These are phyloP conservation scores for Kluyveromyces aestuarii DNA, from an alignment of 805 yeast species.

Conservation along the genomic window DNA sequence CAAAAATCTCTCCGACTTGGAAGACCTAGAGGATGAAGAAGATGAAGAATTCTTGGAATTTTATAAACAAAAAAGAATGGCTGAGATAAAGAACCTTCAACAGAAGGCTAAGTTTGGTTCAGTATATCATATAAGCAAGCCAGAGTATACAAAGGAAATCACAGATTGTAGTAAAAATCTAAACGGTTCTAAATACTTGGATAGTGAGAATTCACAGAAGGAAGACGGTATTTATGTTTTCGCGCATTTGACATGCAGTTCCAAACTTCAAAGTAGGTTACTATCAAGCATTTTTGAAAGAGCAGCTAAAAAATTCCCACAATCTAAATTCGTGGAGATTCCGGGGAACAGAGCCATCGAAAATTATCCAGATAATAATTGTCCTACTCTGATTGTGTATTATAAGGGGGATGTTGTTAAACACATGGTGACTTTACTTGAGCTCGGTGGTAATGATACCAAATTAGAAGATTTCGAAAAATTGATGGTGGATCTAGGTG, in stretches of 20 bases:
- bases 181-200: not conserved
- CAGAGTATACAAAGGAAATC: constrained; percentile 79
- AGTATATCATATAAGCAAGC: constrained; percentile 71
- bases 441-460: constrained; percentile 79
- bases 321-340: constrained; percentile 86
- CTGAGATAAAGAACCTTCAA: constrained; percentile 57
- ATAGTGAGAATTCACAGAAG: constrained; percentile 4
- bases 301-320: constrained; percentile 61
- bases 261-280: constrained; percentile 65
- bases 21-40: constrained; percentile 84
- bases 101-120: constrained; percentile 57
- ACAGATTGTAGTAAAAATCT: constrained; percentile 61
- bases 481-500: constrained; percentile 56
- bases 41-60: constrained; percentile 79
- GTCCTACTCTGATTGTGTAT: constrained; percentile 86
- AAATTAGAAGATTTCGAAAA: constrained; percentile 60
- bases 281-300: constrained; percentile 47
- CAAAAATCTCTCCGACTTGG: constrained; percentile 71
- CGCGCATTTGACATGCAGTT: constrained; percentile 65
- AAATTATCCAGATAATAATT: constrained; percentile 79
- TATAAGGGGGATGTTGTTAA: constrained; percentile 67
- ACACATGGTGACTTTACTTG: constrained; percentile 72
- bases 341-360: constrained; percentile 89
- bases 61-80: constrained; percentile 69
- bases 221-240: constrained; percentile 47